phyloP scores from a whole-genome alignment of 2,329 filamentous ascomycete species.

The Clonostachys solani region DNA sequence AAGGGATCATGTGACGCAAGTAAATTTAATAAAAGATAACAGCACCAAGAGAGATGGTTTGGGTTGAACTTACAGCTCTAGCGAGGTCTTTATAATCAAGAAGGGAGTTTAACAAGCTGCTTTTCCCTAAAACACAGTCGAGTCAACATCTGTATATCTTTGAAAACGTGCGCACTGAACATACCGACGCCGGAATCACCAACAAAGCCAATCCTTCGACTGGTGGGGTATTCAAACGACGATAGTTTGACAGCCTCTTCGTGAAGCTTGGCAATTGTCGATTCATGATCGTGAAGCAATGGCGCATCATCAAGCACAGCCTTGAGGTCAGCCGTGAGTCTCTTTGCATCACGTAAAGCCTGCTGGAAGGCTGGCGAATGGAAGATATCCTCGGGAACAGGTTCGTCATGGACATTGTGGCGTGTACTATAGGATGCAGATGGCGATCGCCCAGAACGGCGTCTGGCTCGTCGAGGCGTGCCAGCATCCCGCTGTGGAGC shows the following conservation, averaged over 20 bases:
- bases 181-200: conserved; percentile 42
- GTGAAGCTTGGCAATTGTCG: conserved; percentile 28
- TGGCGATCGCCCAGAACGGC: too few species aligned
- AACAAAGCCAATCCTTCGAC: conserved; percentile 38
- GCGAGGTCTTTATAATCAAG: conserved; percentile 33
- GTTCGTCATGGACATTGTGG: conserved; percentile 21
- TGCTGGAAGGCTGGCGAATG: conserved; percentile 26
- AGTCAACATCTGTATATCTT: conserved; percentile 1
- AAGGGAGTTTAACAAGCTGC: conserved; percentile 43
- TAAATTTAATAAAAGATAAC: too few species aligned
- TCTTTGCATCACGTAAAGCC: conserved; percentile 23
- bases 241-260: conserved; percentile 22
- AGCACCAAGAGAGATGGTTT: not conserved
- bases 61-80: conserved; percentile 27
- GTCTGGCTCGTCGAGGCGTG: too few species aligned
- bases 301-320: conserved; percentile 24
- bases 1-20: too few species aligned
- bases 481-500: too few species aligned
- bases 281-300: conserved; percentile 28
- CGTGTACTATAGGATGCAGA: too few species aligned
- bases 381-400: conserved; percentile 25
- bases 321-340: conserved; percentile 18
- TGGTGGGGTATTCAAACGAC: conserved; percentile 28
- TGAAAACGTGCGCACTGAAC: too few species aligned
- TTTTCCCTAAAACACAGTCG: conserved; percentile 29